Evolutionary conservation across 352 stramenopile genomes (phyloP).

Genomic region (Phytophthora citricola): DNA sequence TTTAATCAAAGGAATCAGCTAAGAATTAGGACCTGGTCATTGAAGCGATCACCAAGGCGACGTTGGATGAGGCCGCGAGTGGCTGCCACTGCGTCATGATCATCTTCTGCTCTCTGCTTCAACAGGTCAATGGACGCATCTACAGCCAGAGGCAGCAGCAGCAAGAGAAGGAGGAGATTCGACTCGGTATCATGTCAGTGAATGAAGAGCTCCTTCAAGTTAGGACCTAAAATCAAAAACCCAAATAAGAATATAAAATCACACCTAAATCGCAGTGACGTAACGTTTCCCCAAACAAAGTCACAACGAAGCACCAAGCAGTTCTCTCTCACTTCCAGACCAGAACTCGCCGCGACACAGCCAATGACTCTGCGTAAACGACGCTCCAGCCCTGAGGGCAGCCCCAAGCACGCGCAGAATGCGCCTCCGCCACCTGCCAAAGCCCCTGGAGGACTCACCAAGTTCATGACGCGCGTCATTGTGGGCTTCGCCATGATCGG

Average conservation of each 20-base stretch:
- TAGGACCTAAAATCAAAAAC: neutral
- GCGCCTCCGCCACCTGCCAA: slow-evolving; percentile 3
- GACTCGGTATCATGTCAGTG: slow-evolving; percentile 15
- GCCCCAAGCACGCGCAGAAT: slow-evolving; percentile 19
- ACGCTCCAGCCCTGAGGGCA: slow-evolving; percentile 40
- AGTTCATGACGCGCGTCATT: slow-evolving; percentile 79
- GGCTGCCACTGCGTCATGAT: slow-evolving; percentile 55
- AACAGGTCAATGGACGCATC: slow-evolving; percentile 23
- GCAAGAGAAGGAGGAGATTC: slow-evolving; percentile 11
- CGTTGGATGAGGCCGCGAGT: slow-evolving; percentile 65
- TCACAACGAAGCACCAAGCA: slow-evolving; percentile 6
- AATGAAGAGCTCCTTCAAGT: slow-evolving; percentile 11
- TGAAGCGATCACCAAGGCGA: slow-evolving; percentile 58
- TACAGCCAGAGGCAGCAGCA: slow-evolving; percentile 28
- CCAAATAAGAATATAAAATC: neutral
- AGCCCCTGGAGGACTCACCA: slow-evolving; percentile 47
- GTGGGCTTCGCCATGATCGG: slow-evolving; percentile 82
- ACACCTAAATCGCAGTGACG: neutral
- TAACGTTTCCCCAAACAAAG: neutral
- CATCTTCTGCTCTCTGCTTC: slow-evolving; percentile 22
- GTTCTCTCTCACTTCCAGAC: slow-evolving; percentile 8
- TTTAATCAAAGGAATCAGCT: slow-evolving; percentile 1
- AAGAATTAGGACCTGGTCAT: slow-evolving; percentile 58
- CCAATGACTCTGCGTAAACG: slow-evolving; percentile 55
- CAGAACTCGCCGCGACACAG: slow-evolving; percentile 7